Base-by-base conservation (phyloP, 2,329 filamentous ascomycete species). In the Penicillium sclerotigenum region DNA sequence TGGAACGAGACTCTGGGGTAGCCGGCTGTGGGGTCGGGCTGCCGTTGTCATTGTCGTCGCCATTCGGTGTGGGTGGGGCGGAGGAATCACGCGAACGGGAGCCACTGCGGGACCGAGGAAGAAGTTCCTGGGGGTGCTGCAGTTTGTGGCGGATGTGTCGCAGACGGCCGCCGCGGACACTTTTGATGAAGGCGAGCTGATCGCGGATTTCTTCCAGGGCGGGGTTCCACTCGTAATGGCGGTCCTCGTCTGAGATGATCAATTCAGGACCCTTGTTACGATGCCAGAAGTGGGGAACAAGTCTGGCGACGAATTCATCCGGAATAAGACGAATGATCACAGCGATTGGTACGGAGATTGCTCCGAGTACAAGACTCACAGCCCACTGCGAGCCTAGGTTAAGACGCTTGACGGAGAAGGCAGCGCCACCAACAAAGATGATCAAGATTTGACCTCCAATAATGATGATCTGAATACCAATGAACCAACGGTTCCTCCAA, bases 401-500 rank as follows among this genome's bases (percentile, higher is more conserved):
- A n/a, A 90, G 77, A 0, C 78, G 79, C 8, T 73, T 74, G 1
- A 87, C 85, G 11, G 84, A 82, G 67, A 91, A 89, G 0, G 87
- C 87, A 28, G 79, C 75, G 7, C 87, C 86, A 60, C 87, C 88
- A 56, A 88, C 80, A 64, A 88, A 87, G 56, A 90, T 79, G 66
- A 90, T 90, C 71, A 88, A 70, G n/a, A 87, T 79, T 66, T 90
- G 88, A 9, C 87, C 87, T 13, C 80, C 85, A 41, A 89, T 76
- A 65, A 89, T 90, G 65, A 88, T 79, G 24, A 80, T 67, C 65
- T 88, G 82, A 37, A 90, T 88, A 4, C 77, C 79, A 33, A 89
- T 79, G 61, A 78, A 79, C 73, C 75, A 79, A n/a, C 62, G 68
- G 54, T 79, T 79, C 47, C 67, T 68, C 42, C 68, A 65, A 24